Evolutionary conservation across 2,329 filamentous ascomycete species (phyloP), one percentile per base, ranked within the genome.

Genomic region (Aspergillus unguis): DNA sequence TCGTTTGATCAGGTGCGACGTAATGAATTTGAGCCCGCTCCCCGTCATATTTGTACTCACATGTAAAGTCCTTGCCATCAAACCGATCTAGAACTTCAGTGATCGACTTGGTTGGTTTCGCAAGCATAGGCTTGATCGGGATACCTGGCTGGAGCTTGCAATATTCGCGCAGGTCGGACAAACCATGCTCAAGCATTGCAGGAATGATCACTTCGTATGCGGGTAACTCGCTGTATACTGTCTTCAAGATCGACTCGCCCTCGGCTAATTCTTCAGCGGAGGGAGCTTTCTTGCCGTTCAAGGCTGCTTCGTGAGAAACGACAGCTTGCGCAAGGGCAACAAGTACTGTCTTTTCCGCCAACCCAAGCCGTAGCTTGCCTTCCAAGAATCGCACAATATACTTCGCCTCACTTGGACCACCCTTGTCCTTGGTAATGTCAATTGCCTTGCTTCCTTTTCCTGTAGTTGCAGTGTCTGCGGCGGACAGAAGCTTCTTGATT

Each of bases 11-110:
- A 57, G 90, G 89, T 4, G 92, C 86, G 31, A 97, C 90, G 62
- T 95, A 99, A 69, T 99, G 94, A 46, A 99, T 97, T 69, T 99
- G 94, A n/a, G 94, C 94, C 67, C 94, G 82, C 72, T 99, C 94
- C 44, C 94, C 94, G 64, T 99, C 94, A 66, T 99, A 99, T 72
- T 99, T 99, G 80, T 95, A 99, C 70, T 99, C 94, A 74, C 94
- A 99, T 1, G 94, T 97, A 65, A 99, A 99, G 27, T 87, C 88
- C 67, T 96, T 94, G 58, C 88, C 85, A 68, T 97, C 94, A 60
- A 99, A 99, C 4, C 94, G 88, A 71, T 99, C 92, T 8, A 99
- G 80, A 0, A 99, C 94, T 73, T 99, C 94, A 1, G 92, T 96
- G 63, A 99, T 96, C 4, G 94, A 92, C 71, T 99, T 99, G 7